A percentile compares a stretch with the other conserved stretches of the same genome.
phyloP scores from a whole-genome alignment of 805 yeast genomes.

The Pachysolen tannophilus region DNA sequence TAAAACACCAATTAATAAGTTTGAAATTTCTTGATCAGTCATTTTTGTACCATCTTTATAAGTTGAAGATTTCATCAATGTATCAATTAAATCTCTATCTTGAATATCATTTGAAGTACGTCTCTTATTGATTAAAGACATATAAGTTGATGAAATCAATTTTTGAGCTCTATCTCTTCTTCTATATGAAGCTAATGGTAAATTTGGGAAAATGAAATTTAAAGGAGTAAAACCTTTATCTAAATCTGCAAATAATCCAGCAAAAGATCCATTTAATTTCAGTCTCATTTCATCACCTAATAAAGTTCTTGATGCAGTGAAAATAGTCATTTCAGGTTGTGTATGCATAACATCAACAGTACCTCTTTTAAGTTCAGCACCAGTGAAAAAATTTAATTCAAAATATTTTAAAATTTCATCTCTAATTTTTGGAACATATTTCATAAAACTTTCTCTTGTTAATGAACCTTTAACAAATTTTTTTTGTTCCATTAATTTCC shows the following conservation, averaged over 20 bases:
- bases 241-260: constrained; percentile 78
- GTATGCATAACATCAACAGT: constrained; percentile 63
- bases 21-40: constrained; percentile 94
- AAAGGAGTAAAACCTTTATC: constrained; percentile 96
- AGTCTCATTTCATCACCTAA: constrained; percentile 89
- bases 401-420: constrained; percentile 71
- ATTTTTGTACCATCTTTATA: constrained; percentile 91
- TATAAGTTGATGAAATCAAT: constrained; percentile 71
- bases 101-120: constrained; percentile 69
- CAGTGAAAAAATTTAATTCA: constrained; percentile 40
- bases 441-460: constrained; percentile 74
- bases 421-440: constrained; percentile 81
- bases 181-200: constrained; percentile 76
- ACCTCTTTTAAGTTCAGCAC: constrained; percentile 26
- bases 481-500: constrained; percentile 95
- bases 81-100: constrained; percentile 83
- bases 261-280: constrained; percentile 75
- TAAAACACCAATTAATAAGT: constrained; percentile 85
- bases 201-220: constrained; percentile 90
- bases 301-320: constrained; percentile 89
- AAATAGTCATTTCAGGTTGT: constrained; percentile 93
- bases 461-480: constrained; percentile 89
- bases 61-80: constrained; percentile 71
- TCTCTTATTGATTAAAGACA: constrained; percentile 69
- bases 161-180: constrained; percentile 84